Conservation (phyloP, 805 yeast species). For the Lipomyces orientalis region DNA sequence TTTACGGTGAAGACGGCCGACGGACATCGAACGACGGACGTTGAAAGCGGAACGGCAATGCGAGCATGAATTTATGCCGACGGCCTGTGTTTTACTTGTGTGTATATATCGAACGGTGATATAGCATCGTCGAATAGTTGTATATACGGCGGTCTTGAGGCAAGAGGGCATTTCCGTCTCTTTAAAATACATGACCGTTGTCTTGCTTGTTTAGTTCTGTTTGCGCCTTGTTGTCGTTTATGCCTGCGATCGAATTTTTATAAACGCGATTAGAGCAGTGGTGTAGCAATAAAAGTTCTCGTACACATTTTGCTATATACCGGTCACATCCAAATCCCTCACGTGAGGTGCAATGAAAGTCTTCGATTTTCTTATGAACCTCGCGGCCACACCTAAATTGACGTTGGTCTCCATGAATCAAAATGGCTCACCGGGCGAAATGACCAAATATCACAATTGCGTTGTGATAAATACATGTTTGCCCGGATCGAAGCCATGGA, state of each 20-base stretch:
- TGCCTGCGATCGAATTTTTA: not conserved
- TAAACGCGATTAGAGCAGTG: not conserved
- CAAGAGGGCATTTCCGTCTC: not conserved
- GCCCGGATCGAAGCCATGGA: no score
- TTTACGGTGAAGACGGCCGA: not conserved
- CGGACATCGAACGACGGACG: not conserved
- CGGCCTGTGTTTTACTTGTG: not conserved
- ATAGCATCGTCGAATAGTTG: not conserved
- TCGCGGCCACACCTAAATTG: no score
- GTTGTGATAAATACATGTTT: no score
- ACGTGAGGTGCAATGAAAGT: no score
- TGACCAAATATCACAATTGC: no score
- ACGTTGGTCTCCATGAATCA: no score
- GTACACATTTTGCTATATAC: not conserved
- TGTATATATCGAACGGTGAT: not conserved
- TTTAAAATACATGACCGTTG: not conserved
- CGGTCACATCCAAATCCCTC: no score
- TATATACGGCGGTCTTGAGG: not conserved
- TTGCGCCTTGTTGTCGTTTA: not conserved
- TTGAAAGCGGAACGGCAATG: not conserved
- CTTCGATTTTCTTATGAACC: no score
- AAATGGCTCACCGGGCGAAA: no score
- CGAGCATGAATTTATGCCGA: not conserved
- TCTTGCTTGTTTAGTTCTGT: not conserved
- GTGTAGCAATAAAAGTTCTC: slow-evolving; percentile 1